Base-by-base conservation (phyloP, 805 yeast genomes). In the Diddensiella transvaalensis region DNA sequence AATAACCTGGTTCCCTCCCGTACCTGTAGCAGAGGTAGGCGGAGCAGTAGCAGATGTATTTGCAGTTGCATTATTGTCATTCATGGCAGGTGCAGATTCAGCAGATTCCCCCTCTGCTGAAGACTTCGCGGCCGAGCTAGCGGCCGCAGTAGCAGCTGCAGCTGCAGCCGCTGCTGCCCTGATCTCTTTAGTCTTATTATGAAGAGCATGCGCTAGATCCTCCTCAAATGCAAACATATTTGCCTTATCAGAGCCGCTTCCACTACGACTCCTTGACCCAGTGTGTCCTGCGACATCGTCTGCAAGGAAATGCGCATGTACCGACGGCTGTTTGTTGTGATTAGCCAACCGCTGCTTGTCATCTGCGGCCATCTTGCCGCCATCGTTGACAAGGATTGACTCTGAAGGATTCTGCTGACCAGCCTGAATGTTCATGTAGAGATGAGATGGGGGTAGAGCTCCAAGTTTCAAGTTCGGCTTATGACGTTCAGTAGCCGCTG, bases 261-360 rank as follows among this genome's bases (percentile, higher is more conserved):
- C 57, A 42, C 63, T 60, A 42, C 74, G 60, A 5, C 64, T 62
- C 13, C 69, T 59, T 2, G 65, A 61, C 3, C 70, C 71, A 45
- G 68, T 57, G 57, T 76, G 82, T 59, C 78, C 82, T n/a, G 79
- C 61, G 1, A 83, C 73, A 48, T 85, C 90, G 52, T 82, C 85
- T 6, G 80, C 81, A 55, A 75, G 77, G 61, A 86, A 86, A 65
- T 85, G 95, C 0, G 93, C 89, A 66, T 86, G 95, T 53, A 83
- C 82, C 0, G 86, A 76, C 15, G 85, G 75, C 18, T 76, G 61
- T 62, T 79, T 76, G 15, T 22, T 29, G 40, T 42, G 32, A 4
- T 23, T 15, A 13, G 38, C 13, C 33, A 21, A n/a, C n/a, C 33
- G 37, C 11, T 33, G 52, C 15, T 35, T 40, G 15, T 37, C 49